Evolutionary conservation across 257 asterid genomes (phyloP).

Genomic region (Nicotiana sylvestris): DNA sequence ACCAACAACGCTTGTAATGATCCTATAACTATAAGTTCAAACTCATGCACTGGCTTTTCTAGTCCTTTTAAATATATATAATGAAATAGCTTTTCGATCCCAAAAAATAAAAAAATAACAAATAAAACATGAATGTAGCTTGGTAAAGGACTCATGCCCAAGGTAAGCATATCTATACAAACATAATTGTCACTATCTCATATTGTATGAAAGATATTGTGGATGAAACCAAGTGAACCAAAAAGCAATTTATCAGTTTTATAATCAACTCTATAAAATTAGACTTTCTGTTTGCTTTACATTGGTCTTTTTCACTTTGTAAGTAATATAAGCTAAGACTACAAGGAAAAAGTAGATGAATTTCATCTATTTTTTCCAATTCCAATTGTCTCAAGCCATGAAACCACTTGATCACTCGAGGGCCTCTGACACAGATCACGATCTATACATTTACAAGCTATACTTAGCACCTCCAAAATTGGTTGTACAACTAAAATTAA

Average conservation of each 20-base stretch:
- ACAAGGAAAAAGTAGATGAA: slow-evolving; percentile 8
- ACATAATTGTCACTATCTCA: background rate
- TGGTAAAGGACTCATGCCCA: background rate
- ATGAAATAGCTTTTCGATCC: no score
- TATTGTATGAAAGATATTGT: background rate
- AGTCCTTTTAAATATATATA: no score
- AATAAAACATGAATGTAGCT: no score
- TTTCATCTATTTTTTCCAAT: slow-evolving; percentile 36
- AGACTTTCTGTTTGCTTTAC: slow-evolving; percentile 1
- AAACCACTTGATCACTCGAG: slow-evolving; percentile 73
- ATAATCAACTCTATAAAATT: background rate
- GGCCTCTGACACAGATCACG: slow-evolving; percentile 77
- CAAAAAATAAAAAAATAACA: no score
- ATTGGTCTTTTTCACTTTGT: slow-evolving; percentile 1
- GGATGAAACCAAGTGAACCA: background rate
- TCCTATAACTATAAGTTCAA: no score
- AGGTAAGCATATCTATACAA: background rate
- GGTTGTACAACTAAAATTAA: no score
- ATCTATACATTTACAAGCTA: slow-evolving; percentile 78
- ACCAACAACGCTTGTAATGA: no score
- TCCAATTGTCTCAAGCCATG: slow-evolving; percentile 69
- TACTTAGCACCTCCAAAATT: slow-evolving; percentile 45
- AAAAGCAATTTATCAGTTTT: no score
- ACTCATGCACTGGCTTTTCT: no score
- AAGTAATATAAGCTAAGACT: slow-evolving; percentile 1